These are phyloP conservation scores for Xylariales sp. DNA, from an alignment of 2,329 filamentous ascomycete species.

Conservation along the genomic window DNA sequence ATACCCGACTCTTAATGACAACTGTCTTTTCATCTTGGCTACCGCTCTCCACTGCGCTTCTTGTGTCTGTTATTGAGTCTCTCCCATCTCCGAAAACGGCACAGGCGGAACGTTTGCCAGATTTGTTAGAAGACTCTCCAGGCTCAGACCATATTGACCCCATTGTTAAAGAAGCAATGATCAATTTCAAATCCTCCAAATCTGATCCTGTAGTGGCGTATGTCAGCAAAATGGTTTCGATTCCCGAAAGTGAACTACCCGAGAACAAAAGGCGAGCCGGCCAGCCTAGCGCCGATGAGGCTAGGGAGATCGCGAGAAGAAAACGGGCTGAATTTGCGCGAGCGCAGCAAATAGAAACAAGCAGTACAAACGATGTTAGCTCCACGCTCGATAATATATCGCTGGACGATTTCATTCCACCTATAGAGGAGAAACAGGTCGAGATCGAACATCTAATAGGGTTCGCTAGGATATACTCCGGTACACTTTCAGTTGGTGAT, in stretches of 20 bases:
- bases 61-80: constrained; percentile 94
- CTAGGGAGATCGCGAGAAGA: constrained; percentile 84
- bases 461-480: constrained; percentile 93
- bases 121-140: constrained; percentile 82
- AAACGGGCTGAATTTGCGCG: constrained; percentile 90
- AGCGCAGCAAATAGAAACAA: constrained; percentile 72
- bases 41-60: constrained; percentile 87
- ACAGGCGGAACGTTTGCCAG: constrained; percentile 82
- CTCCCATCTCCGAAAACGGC: constrained; percentile 85
- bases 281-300: constrained; percentile 87
- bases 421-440: constrained; percentile 66
- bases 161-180: constrained; percentile 81
- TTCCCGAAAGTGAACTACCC: constrained; percentile 91
- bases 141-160: constrained; percentile 77
- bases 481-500: constrained; percentile 88
- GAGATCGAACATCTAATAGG: constrained; percentile 92
- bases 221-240: constrained; percentile 97
- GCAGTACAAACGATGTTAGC: constrained; percentile 67
- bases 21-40: constrained; percentile 91
- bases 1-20: constrained; percentile 84
- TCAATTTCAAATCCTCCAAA: constrained; percentile 76
- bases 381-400: constrained; percentile 70
- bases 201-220: constrained; percentile 89
- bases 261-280: constrained; percentile 81
- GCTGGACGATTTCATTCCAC: constrained; percentile 64